These are phyloP conservation scores for Cladosporium sp. DNA, from an alignment of 2,329 filamentous ascomycete species.

Conservation along the genomic window DNA sequence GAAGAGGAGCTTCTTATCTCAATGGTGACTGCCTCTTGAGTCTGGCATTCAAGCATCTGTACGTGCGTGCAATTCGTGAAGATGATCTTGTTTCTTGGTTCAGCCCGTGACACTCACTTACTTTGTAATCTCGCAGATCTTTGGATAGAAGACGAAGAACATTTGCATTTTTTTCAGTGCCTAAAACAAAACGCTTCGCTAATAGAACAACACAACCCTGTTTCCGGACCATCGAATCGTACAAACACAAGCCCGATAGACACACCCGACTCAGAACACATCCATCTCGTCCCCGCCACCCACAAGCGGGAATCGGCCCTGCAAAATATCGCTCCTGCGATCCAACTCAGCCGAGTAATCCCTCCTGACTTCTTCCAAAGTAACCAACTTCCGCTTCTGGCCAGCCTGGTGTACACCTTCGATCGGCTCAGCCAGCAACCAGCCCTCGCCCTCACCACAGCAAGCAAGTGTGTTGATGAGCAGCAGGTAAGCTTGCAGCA, in stretches of 20 bases:
- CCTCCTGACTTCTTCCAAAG: conserved; percentile 77
- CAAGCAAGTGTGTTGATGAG: conserved; percentile 91
- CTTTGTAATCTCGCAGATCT: no score
- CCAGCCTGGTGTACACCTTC: conserved; percentile 35
- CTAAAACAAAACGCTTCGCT: conserved; percentile 6
- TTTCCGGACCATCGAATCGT: neutral
- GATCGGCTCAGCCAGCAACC: conserved; percentile 60
- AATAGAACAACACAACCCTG: neutral
- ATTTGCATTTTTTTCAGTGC: neutral
- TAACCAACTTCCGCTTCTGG: conserved; percentile 70
- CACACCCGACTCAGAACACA: conserved; percentile 13
- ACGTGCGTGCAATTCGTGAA: no score
- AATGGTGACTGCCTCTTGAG: no score
- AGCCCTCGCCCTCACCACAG: conserved; percentile 75
- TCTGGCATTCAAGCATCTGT: no score
- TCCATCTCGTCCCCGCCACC: conserved; percentile 36
- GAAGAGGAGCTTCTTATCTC: no score
- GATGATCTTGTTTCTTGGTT: no score
- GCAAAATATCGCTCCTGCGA: conserved; percentile 78
- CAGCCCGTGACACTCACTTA: no score
- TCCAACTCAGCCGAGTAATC: conserved; percentile 91
- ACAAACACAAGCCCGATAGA: neutral
- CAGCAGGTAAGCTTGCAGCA: conserved; percentile 75
- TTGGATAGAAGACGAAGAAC: no score
- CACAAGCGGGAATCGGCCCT: conserved; percentile 79